Evolutionary conservation across 306 rosid genomes (phyloP).

Genomic region (Quercus mongolica): DNA sequence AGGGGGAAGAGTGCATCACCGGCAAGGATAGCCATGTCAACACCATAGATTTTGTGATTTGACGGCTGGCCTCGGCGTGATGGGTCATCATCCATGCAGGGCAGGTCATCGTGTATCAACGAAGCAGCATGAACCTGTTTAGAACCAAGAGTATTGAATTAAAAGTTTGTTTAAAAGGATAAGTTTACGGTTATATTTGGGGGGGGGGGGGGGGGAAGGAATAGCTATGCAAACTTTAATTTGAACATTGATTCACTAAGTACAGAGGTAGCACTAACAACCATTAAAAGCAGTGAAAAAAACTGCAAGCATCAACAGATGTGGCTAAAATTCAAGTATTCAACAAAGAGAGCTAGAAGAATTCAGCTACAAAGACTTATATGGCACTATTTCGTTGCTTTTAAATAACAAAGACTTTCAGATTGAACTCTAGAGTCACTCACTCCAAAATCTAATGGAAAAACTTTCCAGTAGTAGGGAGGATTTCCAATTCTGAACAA

Average conservation of each 20-base stretch:
- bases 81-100: constrained; percentile 88
- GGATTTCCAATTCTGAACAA: neutral
- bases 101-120: constrained; percentile 92
- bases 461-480: neutral
- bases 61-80: constrained; percentile 91
- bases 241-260: neutral
- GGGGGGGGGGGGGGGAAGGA: too few relatives aligned
- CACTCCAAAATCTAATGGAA: neutral
- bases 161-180: neutral
- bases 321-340: too few relatives aligned
- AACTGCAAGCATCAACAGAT: too few relatives aligned
- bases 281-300: too few relatives aligned
- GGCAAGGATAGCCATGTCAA: constrained; percentile 89
- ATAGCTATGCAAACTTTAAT: neutral
- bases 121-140: constrained; percentile 92
- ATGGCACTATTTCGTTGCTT: neutral
- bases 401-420: neutral
- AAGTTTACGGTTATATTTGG: too few relatives aligned
- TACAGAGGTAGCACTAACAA: too few relatives aligned
- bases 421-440: neutral
- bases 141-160: neutral
- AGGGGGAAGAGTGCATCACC: constrained; percentile 93
- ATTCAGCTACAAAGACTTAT: too few relatives aligned
- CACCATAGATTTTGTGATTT: constrained; percentile 73
- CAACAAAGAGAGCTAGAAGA: too few relatives aligned